Conservation (phyloP, 164 flowering plant species). For the Chloranthus sessilifolius region DNA sequence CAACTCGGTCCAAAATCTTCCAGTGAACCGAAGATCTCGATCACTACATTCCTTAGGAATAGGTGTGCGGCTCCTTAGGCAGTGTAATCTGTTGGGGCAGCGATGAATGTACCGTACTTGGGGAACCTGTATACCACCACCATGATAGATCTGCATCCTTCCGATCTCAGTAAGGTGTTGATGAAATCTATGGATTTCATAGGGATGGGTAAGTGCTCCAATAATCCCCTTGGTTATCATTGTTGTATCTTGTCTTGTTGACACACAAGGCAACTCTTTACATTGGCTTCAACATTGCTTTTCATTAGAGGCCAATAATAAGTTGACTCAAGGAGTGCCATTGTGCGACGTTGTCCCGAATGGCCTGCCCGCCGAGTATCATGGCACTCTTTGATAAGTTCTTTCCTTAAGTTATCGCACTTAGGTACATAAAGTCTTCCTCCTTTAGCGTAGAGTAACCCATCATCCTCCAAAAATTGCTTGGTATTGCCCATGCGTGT, state of each 20-base stretch:
- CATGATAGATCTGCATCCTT: background rate
- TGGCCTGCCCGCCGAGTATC: constrained; percentile 2
- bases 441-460: background rate
- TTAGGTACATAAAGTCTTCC: background rate
- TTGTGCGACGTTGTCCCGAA: background rate
- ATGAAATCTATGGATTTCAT: background rate
- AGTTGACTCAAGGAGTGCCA: background rate
- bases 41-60: background rate
- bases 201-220: background rate
- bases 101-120: background rate
- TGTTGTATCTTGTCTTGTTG: constrained; percentile 9
- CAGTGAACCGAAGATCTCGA: background rate
- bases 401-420: background rate
- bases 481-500: background rate
- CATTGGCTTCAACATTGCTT: background rate
- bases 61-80: no score
- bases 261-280: background rate
- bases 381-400: constrained; percentile 2
- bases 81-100: background rate
- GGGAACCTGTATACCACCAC: background rate
- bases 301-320: constrained; percentile 8
- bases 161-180: background rate
- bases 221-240: background rate
- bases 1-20: background rate
- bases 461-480: background rate